phyloP scores from a whole-genome alignment of 805 yeast genomes.

The Candida tallmaniae region DNA sequence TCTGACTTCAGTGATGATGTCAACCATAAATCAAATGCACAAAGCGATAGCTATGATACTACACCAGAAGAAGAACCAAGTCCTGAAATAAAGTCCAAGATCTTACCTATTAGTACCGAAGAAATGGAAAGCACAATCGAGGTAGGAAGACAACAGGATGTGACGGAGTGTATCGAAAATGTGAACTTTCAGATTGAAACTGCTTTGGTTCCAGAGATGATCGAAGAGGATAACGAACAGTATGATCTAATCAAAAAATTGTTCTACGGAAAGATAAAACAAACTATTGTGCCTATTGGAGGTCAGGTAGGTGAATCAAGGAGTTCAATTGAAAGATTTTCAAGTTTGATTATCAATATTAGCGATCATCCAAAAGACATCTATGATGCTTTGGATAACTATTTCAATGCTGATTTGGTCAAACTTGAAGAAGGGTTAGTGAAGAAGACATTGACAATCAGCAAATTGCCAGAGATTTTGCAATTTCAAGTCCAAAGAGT shows the following conservation, averaged over 20 bases:
- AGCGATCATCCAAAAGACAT: conserved; percentile 85
- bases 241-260: conserved; percentile 72
- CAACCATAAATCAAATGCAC: background rate
- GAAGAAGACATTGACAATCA: conserved; percentile 66
- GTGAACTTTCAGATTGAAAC: conserved; percentile 89
- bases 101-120: conserved; percentile 45
- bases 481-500: conserved; percentile 95
- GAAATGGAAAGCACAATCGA: conserved; percentile 73
- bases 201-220: conserved; percentile 62
- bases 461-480: conserved; percentile 70
- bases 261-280: conserved; percentile 84
- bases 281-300: conserved; percentile 56
- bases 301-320: conserved; percentile 25
- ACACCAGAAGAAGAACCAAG: conserved; percentile 3
- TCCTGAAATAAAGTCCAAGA: conserved; percentile 9
- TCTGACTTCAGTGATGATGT: background rate
- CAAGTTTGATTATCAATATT: conserved; percentile 78
- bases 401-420: conserved; percentile 70
- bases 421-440: conserved; percentile 69
- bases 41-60: background rate
- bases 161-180: conserved; percentile 94
- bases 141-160: conserved; percentile 93
- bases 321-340: conserved; percentile 60
- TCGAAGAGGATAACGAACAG: conserved; percentile 74
- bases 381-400: conserved; percentile 85